Percentiles rank a stretch among this genome's conserved stretches.
Conservation (phyloP, 176 grass and related monocot species). For the Miscanthus lutarioriparius region DNA sequence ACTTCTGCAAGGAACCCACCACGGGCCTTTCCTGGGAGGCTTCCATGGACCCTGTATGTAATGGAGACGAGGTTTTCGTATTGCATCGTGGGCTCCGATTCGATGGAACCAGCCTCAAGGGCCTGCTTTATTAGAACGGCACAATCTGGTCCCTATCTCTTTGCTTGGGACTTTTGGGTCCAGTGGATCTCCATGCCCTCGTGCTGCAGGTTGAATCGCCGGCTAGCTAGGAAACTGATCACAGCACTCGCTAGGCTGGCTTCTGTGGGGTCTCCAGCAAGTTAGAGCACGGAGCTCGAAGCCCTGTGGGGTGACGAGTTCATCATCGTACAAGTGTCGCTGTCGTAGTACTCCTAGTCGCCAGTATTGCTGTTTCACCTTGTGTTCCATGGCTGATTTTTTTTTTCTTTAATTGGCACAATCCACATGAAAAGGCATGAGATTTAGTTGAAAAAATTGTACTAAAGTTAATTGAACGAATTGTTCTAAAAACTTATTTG, state of each 20-base stretch:
- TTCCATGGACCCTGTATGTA: not conserved
- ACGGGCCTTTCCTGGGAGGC: not conserved
- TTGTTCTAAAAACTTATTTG: not conserved
- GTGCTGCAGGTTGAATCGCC: no score
- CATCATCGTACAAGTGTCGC: no score
- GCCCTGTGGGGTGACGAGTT: no score
- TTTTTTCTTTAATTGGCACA: not conserved
- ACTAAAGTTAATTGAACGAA: not conserved
- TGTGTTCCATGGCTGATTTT: no score
- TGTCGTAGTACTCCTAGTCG: no score
- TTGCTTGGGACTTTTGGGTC: not conserved
- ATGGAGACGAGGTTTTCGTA: not conserved
- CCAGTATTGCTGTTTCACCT: no score
- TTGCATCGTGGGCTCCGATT: not conserved
- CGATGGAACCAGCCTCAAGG: not conserved
- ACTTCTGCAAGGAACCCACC: not conserved
- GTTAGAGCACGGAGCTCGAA: no score
- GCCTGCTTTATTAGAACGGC: not conserved
- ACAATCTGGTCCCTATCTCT: not conserved
- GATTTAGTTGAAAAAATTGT: not conserved
- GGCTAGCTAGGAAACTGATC: no score
- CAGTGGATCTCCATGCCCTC: not conserved
- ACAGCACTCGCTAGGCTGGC: no score
- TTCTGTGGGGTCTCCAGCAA: no score
- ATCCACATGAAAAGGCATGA: not conserved